phyloP scores from a whole-genome alignment of 345 rosid species.

The Durio zibethinus region DNA sequence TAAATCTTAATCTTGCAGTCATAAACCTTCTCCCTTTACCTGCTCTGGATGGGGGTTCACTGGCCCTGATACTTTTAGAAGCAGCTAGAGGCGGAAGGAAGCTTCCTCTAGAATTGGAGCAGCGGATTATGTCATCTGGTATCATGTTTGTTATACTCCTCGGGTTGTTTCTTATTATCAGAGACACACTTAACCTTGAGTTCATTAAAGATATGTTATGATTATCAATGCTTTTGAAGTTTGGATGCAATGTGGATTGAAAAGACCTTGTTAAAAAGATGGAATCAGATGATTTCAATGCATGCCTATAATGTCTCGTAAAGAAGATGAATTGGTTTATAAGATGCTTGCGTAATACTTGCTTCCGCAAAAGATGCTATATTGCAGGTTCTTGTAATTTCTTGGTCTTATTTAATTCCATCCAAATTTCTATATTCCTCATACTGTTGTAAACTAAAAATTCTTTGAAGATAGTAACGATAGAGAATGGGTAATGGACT shows the following conservation, averaged over 20 bases:
- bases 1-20: conserved; percentile 83
- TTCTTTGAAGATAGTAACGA: conserved; percentile 12
- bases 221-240: conserved; percentile 2
- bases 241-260: neutral
- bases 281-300: neutral
- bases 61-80: conserved; percentile 84
- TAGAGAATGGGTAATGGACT: neutral
- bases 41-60: conserved; percentile 87
- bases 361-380: conserved; percentile 13
- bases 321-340: neutral
- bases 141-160: conserved; percentile 70
- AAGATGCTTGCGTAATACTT: neutral
- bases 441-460: conserved; percentile 22
- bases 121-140: conserved; percentile 88
- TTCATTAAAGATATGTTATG: conserved; percentile 77
- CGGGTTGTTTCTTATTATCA: conserved; percentile 78
- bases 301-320: conserved; percentile 6
- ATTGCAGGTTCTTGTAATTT: conserved; percentile 23
- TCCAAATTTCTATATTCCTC: conserved; percentile 4
- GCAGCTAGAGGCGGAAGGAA: conserved; percentile 88
- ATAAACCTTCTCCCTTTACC: conserved; percentile 90
- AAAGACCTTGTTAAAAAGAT: neutral
- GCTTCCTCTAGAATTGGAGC: conserved; percentile 85
- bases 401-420: neutral
- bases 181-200: conserved; percentile 89